These are phyloP conservation scores for Lathyrus aphaca DNA, from an alignment of 306 rosid genomes.

Conservation along the genomic window DNA sequence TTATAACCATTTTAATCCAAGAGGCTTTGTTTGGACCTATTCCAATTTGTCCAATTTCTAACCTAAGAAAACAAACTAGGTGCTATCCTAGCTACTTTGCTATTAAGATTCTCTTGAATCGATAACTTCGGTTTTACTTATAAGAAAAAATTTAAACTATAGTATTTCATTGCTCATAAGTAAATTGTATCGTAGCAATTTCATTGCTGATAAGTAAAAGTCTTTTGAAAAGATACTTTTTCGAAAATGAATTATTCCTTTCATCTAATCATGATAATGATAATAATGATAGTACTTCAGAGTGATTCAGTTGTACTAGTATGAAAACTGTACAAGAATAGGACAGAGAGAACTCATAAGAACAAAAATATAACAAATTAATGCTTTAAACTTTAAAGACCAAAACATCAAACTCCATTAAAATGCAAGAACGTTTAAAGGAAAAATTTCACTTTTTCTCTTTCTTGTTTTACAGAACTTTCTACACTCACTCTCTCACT, in stretches of 20 bases:
- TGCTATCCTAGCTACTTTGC: conserved; percentile 19
- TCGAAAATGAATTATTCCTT: conserved; percentile 23
- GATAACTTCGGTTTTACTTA: too few species aligned
- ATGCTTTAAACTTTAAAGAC: conserved; percentile 29
- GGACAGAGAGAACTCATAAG: not conserved
- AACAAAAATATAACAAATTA: not conserved
- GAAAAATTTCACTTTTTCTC: not conserved
- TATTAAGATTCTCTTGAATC: conserved; percentile 23
- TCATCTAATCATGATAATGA: conserved; percentile 27
- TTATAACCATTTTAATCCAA: not conserved
- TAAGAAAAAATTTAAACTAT: too few species aligned
- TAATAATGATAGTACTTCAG: conserved; percentile 17
- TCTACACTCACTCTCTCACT: conserved; percentile 25
- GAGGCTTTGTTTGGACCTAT: not conserved
- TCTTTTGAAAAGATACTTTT: conserved; percentile 23
- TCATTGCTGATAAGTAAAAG: conserved; percentile 25
- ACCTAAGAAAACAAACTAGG: conserved; percentile 8
- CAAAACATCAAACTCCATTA: conserved; percentile 44
- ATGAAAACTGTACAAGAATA: conserved; percentile 36
- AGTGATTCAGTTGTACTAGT: conserved; percentile 27
- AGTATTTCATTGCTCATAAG: too few species aligned
- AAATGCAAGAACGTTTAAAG: conserved; percentile 43
- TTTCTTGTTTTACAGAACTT: conserved; percentile 30
- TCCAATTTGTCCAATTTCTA: not conserved
- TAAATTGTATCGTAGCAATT: too few species aligned